Conservation (phyloP, 495 filamentous ascomycete genomes). For the Penicillium parvum region DNA sequence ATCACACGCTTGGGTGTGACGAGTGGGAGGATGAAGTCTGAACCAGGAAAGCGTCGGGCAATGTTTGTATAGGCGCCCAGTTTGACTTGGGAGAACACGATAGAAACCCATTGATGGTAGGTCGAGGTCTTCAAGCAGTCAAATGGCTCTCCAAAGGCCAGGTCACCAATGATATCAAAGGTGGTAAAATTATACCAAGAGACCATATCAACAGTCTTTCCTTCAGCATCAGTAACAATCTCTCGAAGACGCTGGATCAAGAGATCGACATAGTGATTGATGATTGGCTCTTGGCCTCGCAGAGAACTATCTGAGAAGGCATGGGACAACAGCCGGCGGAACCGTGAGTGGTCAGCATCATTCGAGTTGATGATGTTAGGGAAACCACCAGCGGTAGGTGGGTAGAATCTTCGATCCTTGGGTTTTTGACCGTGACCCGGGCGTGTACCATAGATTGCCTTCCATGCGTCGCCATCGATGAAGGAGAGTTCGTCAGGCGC, state of each 20-base stretch:
- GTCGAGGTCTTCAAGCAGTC: constrained; percentile 44
- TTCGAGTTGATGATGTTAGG: constrained; percentile 26
- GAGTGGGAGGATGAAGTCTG: background rate
- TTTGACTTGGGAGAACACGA: constrained; percentile 37
- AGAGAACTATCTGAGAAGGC: constrained; percentile 48
- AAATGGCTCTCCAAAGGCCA: constrained; percentile 58
- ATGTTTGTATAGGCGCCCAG: constrained; percentile 18
- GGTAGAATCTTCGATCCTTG: constrained; percentile 19
- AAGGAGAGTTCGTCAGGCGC: constrained; percentile 50
- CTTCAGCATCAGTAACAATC: constrained; percentile 11
- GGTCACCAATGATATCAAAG: constrained; percentile 59
- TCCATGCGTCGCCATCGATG: constrained; percentile 47
- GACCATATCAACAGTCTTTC: constrained; percentile 36
- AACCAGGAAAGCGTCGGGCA: constrained; percentile 21
- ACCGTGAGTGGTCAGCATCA: constrained; percentile 35
- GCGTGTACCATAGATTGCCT: constrained; percentile 50
- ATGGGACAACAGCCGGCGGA: constrained; percentile 46
- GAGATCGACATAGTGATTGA: constrained; percentile 43
- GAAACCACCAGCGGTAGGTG: background rate
- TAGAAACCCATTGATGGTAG: constrained; percentile 54
- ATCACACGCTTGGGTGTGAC: constrained; percentile 20
- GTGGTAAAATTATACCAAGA: constrained; percentile 58
- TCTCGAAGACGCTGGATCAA: constrained; percentile 43
- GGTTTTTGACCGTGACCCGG: constrained; percentile 11
- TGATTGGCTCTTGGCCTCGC: constrained; percentile 40